Base-by-base conservation (phyloP, 176 grass and related monocot species). In the Paspalum vaginatum region DNA sequence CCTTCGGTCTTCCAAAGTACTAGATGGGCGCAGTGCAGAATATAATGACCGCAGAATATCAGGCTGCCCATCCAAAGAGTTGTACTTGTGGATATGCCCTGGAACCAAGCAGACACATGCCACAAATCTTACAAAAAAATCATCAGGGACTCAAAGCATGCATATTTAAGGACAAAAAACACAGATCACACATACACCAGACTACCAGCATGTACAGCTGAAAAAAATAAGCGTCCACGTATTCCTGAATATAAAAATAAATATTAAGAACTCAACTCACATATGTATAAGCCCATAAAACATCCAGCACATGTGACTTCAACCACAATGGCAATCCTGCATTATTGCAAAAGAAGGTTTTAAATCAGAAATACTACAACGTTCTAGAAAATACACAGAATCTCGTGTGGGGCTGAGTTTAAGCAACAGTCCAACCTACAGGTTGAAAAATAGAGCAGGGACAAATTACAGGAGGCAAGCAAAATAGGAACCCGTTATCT, bases 261-360 rank as follows among this genome's bases (percentile, higher is more conserved):
- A 57, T n/a, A 75, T 55, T 75, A 73, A 65, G 13, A 77, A 57
- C 59, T 80, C 72, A 39, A 85, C 83, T 89, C 72, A 92, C 95
- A 93, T 86, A 98, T 82, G 81, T 98, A 98, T 85, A 95, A 84
- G 79, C 90, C 89, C 95, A 98, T 95, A 76, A 95, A 93, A 82
- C 90, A 95, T 86, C 88, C 95, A 64, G 90, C 90, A 88, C 77
- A 93, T 48, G 79, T 63, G 62, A 84, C 88, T 93, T 98, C 95
- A 74, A 88, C 72, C 76, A 95, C 81, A 51, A 88, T 90, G 54
- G 79, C 68, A 70, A 95, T 91, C 81, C 95, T 98, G 90, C 67
- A 84, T 48, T 68, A 15, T 71, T 76, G 40, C 37, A 82, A 80
- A 53, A 76, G 54, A 46, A 85, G 59, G 73, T 54, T 65, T 51